These are phyloP conservation scores for Asterella californica DNA, from an alignment of 225 moss, liverwort and hornwort genomes.

Conservation along the genomic window DNA sequence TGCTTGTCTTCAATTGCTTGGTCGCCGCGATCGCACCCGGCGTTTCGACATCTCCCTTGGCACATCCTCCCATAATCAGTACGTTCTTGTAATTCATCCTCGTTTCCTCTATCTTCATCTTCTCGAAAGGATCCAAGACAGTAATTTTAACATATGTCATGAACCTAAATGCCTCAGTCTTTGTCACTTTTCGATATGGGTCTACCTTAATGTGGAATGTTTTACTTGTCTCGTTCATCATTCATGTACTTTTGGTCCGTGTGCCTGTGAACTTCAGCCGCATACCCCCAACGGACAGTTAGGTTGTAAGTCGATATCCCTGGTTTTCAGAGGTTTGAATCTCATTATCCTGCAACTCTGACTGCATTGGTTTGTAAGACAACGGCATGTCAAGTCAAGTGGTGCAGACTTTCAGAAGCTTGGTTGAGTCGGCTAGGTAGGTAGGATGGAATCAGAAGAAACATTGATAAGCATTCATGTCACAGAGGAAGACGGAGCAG, in stretches of 20 bases:
- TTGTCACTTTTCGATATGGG: background rate
- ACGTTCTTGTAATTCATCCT: background rate
- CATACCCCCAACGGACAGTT: background rate
- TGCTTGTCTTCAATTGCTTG: background rate
- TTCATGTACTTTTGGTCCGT: background rate
- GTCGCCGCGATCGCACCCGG: background rate
- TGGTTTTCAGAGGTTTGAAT: background rate
- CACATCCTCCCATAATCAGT: background rate
- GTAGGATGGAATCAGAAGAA: background rate
- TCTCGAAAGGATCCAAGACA: background rate
- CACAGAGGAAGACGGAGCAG: conserved; percentile 95
- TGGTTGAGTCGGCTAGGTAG: background rate
- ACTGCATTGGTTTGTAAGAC: background rate
- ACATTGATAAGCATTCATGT: background rate
- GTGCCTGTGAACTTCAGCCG: background rate
- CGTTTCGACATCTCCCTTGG: background rate
- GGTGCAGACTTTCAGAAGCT: background rate
- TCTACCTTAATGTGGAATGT: background rate
- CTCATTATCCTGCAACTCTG: background rate
- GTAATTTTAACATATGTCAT: background rate
- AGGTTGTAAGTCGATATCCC: background rate
- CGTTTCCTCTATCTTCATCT: background rate
- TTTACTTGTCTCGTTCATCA: background rate
- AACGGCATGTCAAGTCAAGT: background rate
- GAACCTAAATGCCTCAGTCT: background rate